Percentiles rank a stretch among this genome's conserved stretches.
phyloP scores from a whole-genome alignment of 352 stramenopile genomes.

The Paralagenidium karlingii region DNA sequence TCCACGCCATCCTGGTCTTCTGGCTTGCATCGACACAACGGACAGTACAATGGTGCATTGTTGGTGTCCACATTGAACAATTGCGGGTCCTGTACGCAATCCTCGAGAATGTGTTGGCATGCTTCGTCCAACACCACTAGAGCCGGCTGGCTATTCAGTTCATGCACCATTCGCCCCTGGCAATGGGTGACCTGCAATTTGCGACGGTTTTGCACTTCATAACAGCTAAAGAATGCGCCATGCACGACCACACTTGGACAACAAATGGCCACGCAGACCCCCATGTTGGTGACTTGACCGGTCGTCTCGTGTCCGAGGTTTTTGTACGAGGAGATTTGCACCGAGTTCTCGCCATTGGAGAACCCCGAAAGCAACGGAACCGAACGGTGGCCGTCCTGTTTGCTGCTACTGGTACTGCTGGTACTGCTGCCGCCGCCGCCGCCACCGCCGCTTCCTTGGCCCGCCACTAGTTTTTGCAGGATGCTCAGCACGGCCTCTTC shows the following conservation, averaged over 20 bases:
- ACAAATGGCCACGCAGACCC: constrained; percentile 65
- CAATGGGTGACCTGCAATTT: constrained; percentile 54
- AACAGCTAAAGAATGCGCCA: constrained; percentile 73
- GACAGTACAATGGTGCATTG: constrained; percentile 60
- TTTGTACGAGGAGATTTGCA: constrained; percentile 73
- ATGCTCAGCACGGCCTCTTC: constrained; percentile 54
- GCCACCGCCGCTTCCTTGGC: constrained; percentile 53
- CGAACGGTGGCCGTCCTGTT: no score
- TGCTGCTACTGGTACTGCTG: constrained; percentile 11
- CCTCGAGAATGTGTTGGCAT: constrained; percentile 55
- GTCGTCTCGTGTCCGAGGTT: no score
- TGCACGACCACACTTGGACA: constrained; percentile 66
- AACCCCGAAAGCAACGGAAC: no score
- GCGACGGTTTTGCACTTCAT: constrained; percentile 52
- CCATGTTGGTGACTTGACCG: constrained; percentile 57
- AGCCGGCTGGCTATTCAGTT: constrained; percentile 59
- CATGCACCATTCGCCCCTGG: constrained; percentile 35
- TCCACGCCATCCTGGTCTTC: constrained; percentile 20
- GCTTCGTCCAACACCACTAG: constrained; percentile 60
- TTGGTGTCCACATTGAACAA: constrained; percentile 53
- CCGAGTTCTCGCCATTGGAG: constrained; percentile 5
- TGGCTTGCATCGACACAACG: constrained; percentile 36
- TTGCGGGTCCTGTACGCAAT: constrained; percentile 40
- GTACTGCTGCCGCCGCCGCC: constrained; percentile 28
- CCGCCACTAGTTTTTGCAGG: constrained; percentile 66